Conservation (phyloP, 1,139 yeast genomes). For the Yarrowia galli region DNA sequence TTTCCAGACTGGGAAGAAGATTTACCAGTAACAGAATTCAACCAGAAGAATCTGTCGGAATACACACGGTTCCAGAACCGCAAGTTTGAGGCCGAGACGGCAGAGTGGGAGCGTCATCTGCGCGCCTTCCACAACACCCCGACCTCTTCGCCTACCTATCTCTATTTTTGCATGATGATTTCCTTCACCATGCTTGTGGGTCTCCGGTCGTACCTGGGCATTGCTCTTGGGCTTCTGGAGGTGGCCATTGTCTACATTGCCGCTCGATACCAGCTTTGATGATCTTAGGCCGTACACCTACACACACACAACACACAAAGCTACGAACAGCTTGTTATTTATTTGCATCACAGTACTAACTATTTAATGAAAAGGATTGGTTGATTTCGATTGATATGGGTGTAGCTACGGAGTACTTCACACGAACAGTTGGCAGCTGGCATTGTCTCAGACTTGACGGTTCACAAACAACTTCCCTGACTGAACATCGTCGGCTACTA, state of each 20-base stretch:
- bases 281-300: too few species aligned
- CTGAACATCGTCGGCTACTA: background rate
- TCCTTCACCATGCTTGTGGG: slow-evolving; percentile 36
- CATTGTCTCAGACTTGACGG: too few species aligned
- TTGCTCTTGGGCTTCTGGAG: slow-evolving; percentile 34
- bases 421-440: too few species aligned
- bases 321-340: slow-evolving; percentile 16
- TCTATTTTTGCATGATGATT: slow-evolving; percentile 35
- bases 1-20: slow-evolving; percentile 37
- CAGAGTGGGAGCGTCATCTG: slow-evolving; percentile 32
- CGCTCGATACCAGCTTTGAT: slow-evolving; percentile 25
- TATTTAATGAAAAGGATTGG: slow-evolving; percentile 27
- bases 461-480: too few species aligned
- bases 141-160: slow-evolving; percentile 30
- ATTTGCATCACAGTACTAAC: slow-evolving; percentile 34
- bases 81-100: slow-evolving; percentile 35
- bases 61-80: slow-evolving; percentile 36
- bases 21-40: slow-evolving; percentile 26
- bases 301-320: background rate
- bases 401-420: too few species aligned
- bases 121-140: slow-evolving; percentile 36
- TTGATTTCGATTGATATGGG: background rate
- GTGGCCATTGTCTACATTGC: slow-evolving; percentile 35
- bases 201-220: slow-evolving; percentile 28
- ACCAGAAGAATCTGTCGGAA: slow-evolving; percentile 34